These are phyloP conservation scores for Penicillium sp. DNA, from an alignment of 2,329 filamentous ascomycete species.

Conservation along the genomic window DNA sequence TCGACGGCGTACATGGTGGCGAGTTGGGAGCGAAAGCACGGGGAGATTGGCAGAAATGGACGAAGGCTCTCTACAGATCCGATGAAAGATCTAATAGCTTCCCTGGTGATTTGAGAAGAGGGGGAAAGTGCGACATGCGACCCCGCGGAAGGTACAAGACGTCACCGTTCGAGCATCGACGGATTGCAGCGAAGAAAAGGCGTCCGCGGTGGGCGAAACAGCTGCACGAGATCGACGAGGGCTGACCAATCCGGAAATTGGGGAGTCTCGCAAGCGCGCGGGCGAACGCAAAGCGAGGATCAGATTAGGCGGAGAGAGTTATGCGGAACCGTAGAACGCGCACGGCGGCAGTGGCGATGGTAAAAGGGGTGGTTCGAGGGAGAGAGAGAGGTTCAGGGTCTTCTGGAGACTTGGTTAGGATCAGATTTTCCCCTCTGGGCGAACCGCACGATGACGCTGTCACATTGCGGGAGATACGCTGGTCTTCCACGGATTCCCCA, in stretches of 20 bases:
- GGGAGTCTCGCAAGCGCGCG: not conserved
- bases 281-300: not conserved
- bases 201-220: not conserved
- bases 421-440: constrained; percentile 11
- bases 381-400: no score
- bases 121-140: constrained; percentile 25
- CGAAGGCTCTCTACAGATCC: constrained; percentile 11
- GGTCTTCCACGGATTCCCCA: constrained; percentile 32
- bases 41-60: constrained; percentile 14
- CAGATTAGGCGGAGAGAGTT: constrained; percentile 3
- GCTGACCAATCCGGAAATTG: not conserved
- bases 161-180: constrained; percentile 33
- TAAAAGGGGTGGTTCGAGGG: not conserved
- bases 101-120: not conserved
- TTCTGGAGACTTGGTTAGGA: not conserved
- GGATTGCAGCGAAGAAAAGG: constrained; percentile 5
- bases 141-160: constrained; percentile 23
- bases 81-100: constrained; percentile 5
- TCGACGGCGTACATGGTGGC: constrained; percentile 42
- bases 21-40: constrained; percentile 25
- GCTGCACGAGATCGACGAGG: not conserved
- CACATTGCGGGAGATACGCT: constrained; percentile 38
- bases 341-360: constrained; percentile 12
- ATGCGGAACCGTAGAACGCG: constrained; percentile 11
- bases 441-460: constrained; percentile 33